Percentiles rank a stretch among this genome's conserved stretches.
These are phyloP conservation scores for Lolium multiflorum DNA, from an alignment of 176 grass and related monocot species.

Conservation along the genomic window DNA sequence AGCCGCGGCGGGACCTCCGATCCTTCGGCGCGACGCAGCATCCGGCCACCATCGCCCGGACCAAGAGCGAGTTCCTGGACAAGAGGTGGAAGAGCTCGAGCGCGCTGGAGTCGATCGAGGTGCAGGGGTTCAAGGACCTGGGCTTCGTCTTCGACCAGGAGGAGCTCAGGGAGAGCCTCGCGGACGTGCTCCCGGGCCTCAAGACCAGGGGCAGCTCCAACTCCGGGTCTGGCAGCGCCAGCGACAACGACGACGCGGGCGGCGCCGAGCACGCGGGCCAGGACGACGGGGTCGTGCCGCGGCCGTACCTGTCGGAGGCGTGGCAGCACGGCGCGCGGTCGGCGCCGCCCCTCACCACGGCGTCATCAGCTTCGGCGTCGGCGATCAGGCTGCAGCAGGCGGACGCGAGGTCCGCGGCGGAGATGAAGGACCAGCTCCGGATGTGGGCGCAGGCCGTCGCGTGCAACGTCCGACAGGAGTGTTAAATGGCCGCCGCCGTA, in stretches of 20 bases:
- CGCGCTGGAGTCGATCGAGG: constrained; percentile 81
- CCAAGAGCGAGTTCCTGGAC: constrained; percentile 44
- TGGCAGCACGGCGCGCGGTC: constrained; percentile 56
- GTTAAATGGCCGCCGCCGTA: constrained; percentile 34
- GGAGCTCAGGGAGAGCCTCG: constrained; percentile 53
- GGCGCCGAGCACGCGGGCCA: neutral
- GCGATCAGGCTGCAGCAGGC: constrained; percentile 52
- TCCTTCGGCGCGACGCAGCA: constrained; percentile 18
- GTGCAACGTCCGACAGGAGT: constrained; percentile 64
- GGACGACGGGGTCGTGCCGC: neutral
- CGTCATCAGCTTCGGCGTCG: constrained; percentile 37
- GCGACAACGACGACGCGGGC: constrained; percentile 23
- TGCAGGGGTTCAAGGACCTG: constrained; percentile 91
- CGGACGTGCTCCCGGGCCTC: constrained; percentile 72
- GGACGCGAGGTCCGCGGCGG: constrained; percentile 56
- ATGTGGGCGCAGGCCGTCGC: constrained; percentile 97
- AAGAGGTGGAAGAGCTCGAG: constrained; percentile 75
- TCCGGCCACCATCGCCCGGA: neutral
- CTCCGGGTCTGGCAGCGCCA: constrained; percentile 29
- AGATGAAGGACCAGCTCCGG: constrained; percentile 83
- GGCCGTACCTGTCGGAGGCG: constrained; percentile 76
- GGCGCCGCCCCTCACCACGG: neutral
- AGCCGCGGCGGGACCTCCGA: constrained; percentile 9
- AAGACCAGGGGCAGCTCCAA: constrained; percentile 30
- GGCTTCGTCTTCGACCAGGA: constrained; percentile 87